These are phyloP conservation scores for Dittrichia graveolens DNA, from an alignment of 129 eudicot genomes.

Conservation along the genomic window DNA sequence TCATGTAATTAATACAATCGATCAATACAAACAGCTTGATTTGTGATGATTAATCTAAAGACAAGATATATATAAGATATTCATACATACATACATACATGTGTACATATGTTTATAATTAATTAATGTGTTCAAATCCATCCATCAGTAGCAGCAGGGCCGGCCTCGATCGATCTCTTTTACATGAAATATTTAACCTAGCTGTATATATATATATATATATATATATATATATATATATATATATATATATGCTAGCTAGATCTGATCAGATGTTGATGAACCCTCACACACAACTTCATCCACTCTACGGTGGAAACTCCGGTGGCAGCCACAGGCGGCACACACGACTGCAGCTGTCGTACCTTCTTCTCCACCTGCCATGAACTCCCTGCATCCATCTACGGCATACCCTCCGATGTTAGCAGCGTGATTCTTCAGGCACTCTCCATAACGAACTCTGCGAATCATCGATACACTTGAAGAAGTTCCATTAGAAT, in stretches of 20 bases:
- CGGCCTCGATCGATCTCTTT: no score
- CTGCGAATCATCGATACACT: conserved; percentile 27
- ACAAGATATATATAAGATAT: conserved; percentile 31
- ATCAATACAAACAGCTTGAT: conserved; percentile 22
- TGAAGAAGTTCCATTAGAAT: conserved; percentile 30
- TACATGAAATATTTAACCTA: no score
- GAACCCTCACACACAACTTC: conserved; percentile 66
- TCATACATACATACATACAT: conserved; percentile 30
- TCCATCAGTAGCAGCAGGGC: neutral
- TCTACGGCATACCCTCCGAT: conserved; percentile 49
- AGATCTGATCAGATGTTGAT: conserved; percentile 37
- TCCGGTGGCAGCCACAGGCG: conserved; percentile 93
- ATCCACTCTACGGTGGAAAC: conserved; percentile 65
- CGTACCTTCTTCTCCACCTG: conserved; percentile 69
- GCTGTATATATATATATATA: conserved; percentile 7
- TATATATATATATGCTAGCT: conserved; percentile 22
- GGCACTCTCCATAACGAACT: conserved; percentile 46
- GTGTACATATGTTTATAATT: neutral
- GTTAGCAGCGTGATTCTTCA: conserved; percentile 49
- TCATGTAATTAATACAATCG: conserved; percentile 25
- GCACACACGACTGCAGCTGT: conserved; percentile 62
- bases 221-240: conserved; percentile 17
- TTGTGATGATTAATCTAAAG: conserved; percentile 11
- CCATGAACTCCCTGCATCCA: conserved; percentile 59
- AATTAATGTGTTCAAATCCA: conserved; percentile 29